phyloP scores from a whole-genome alignment of 2,329 filamentous ascomycete species.

The Scopulariopsis brevicaulis region DNA sequence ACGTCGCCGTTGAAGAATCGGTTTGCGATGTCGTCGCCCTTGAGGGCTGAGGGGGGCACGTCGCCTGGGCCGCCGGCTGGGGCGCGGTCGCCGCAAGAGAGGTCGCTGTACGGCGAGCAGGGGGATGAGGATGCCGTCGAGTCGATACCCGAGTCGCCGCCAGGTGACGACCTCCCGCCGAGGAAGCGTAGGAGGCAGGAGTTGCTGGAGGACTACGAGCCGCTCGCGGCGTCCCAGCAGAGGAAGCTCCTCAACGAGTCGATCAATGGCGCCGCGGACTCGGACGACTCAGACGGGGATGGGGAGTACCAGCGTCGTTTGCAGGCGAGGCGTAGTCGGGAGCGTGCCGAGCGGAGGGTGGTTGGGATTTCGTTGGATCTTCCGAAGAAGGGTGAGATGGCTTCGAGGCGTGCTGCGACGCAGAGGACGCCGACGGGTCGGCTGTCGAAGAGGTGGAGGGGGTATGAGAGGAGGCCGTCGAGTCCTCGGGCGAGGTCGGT shows the following conservation, averaged over 20 bases:
- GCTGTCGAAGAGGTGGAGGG: not conserved
- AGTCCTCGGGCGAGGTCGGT: not conserved
- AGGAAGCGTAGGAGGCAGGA: conserved; percentile 15
- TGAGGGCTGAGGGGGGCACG: not conserved
- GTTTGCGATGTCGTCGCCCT: conserved; percentile 32
- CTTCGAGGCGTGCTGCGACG: not conserved
- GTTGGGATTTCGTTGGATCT: conserved; percentile 1
- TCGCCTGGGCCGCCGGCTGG: not conserved
- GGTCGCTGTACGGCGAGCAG: not conserved
- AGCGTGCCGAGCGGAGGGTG: not conserved
- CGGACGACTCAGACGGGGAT: not conserved
- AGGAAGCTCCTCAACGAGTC: conserved; percentile 13
- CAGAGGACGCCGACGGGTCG: not conserved
- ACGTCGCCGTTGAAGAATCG: conserved; percentile 39
- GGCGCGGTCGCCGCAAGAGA: not conserved
- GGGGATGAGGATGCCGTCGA: not conserved
- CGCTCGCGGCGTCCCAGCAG: conserved; percentile 33
- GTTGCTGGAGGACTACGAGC: conserved; percentile 31
- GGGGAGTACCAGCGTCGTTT: not conserved
- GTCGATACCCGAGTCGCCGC: conserved; percentile 21
- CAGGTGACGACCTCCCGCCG: conserved; percentile 29
- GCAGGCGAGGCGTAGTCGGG: not conserved
- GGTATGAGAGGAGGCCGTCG: not conserved
- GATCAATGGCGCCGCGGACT: not conserved
- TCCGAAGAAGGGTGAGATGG: not conserved